These are phyloP conservation scores for Lepidium aucheri DNA, from an alignment of 345 rosid species.

Conservation along the genomic window DNA sequence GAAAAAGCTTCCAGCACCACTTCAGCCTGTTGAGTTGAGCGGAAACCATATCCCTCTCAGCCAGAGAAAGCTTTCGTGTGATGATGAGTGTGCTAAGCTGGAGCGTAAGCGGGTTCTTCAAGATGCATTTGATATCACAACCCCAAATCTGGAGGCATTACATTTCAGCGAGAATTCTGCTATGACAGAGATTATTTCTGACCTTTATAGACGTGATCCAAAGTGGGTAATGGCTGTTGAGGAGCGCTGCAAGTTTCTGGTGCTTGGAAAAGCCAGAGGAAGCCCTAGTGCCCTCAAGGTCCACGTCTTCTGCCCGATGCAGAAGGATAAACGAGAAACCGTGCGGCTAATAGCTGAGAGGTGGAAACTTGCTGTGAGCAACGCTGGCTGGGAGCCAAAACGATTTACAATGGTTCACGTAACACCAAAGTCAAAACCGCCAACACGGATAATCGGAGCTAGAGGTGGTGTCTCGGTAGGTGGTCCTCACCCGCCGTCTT, in stretches of 20 bases:
- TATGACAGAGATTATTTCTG: slow-evolving; percentile 62
- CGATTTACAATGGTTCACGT: slow-evolving; percentile 72
- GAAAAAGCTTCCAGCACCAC: slow-evolving; percentile 59
- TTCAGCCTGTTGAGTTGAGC: slow-evolving; percentile 60
- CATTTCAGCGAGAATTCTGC: slow-evolving; percentile 80
- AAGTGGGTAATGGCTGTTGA: slow-evolving; percentile 89
- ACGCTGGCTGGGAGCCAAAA: slow-evolving; percentile 95
- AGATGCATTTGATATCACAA: slow-evolving; percentile 78
- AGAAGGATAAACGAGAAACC: slow-evolving; percentile 87
- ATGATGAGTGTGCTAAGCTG: slow-evolving; percentile 79
- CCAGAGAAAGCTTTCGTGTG: slow-evolving; percentile 82
- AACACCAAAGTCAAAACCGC: slow-evolving; percentile 70
- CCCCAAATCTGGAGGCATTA: slow-evolving; percentile 71
- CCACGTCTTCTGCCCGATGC: slow-evolving; percentile 89
- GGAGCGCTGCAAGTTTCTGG: slow-evolving; percentile 90
- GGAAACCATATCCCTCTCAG: slow-evolving; percentile 64
- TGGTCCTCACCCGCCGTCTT: slow-evolving; percentile 44
- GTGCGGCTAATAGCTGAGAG: slow-evolving; percentile 85
- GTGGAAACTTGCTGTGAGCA: slow-evolving; percentile 76
- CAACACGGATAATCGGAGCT: slow-evolving; percentile 63
- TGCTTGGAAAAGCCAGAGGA: slow-evolving; percentile 72
- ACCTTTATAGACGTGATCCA: slow-evolving; percentile 84
- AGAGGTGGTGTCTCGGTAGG: slow-evolving; percentile 40
- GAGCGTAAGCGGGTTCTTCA: slow-evolving; percentile 91
- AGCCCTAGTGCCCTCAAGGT: slow-evolving; percentile 48